Evolutionary conservation across 352 stramenopile genomes (phyloP), one percentile per base, ranked within the genome.

Genomic region (Stephanocyclus meneghinianus): DNA sequence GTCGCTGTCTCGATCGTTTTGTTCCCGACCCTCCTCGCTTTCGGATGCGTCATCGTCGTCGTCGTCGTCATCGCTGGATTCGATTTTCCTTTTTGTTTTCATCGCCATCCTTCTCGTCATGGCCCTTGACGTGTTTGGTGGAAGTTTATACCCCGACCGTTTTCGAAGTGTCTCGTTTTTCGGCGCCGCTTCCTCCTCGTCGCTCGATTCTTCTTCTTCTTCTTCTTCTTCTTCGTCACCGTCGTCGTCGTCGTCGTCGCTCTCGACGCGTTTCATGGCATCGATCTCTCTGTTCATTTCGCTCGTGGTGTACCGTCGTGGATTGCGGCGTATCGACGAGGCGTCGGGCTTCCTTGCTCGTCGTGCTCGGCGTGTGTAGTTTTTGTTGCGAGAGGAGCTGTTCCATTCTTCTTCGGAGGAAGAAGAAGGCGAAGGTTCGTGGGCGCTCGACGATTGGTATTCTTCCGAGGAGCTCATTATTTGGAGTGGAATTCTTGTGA

Each of bases 261-360:
- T 45, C 42, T 44, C 18, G 21, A 1, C 21, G 6, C 35, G 16
- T 18, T 16, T 57, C 1, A 45, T 37, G n/a, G 3, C 21, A 21
- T 50, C 51, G 47, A 80, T 80, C 35, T 80, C 72, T 13, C 35
- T 29, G 57, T 80, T 57, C 42, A 80, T 80, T 16, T 80, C 72
- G 2, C n/a, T 55, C 4, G 72, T 66, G 44, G 72, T 80, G 26
- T 80, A 80, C 15, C 56, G 15, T n/a, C 56, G 42, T 48, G 63
- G 72, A 62, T 67, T 69, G 2, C 62, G 71, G 10, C 48, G 18
- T 51, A 35, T 16, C 5, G 26, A 6, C 2, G 29, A 15, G 10
- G 29, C 1, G 35, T 6, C 53, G 9, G 18, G 9, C 9, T 42
- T 42, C 10, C 5, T 21, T 7, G 29, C 55, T 44, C 29, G 8